These are phyloP conservation scores for Volvox carteri DNA, from an alignment of 163 green algal species.

Conservation along the genomic window DNA sequence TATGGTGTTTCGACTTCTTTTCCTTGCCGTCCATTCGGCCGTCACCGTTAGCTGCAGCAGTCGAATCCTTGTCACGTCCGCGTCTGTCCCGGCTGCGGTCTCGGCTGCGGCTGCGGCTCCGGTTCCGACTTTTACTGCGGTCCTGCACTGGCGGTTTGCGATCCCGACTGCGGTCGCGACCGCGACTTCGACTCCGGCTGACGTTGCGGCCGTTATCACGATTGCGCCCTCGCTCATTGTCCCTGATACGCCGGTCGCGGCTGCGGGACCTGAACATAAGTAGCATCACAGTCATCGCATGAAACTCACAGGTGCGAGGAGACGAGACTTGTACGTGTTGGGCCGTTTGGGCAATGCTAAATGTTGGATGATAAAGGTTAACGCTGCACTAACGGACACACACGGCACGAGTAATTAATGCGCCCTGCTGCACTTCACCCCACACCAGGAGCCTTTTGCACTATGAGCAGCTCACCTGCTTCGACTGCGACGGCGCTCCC, in stretches of 20 bases:
- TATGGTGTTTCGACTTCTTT: slow-evolving; percentile 54
- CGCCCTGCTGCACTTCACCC: too few species aligned
- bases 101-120: slow-evolving; percentile 9
- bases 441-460: too few species aligned
- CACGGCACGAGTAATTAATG: too few species aligned
- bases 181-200: slow-evolving; percentile 32
- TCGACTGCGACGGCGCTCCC: slow-evolving; percentile 29
- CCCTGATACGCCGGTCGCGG: slow-evolving; percentile 5
- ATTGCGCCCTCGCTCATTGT: slow-evolving; percentile 10
- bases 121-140: slow-evolving; percentile 1
- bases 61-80: neutral
- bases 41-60: neutral
- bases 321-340: too few species aligned
- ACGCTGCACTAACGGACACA: too few species aligned
- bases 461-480: slow-evolving; percentile 30
- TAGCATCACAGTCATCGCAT: too few species aligned
- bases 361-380: too few species aligned
- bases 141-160: slow-evolving; percentile 5
- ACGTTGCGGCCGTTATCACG: neutral
- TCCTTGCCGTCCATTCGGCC: slow-evolving; percentile 21
- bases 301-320: too few species aligned
- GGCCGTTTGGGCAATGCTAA: too few species aligned
- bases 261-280: slow-evolving; percentile 24
- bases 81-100: slow-evolving; percentile 31
- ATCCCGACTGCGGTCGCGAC: neutral